A percentile compares a stretch with the other conserved stretches of the same genome.
phyloP scores from a whole-genome alignment of 192 early-diverging fungal genomes.

The Coemansia sp. region DNA sequence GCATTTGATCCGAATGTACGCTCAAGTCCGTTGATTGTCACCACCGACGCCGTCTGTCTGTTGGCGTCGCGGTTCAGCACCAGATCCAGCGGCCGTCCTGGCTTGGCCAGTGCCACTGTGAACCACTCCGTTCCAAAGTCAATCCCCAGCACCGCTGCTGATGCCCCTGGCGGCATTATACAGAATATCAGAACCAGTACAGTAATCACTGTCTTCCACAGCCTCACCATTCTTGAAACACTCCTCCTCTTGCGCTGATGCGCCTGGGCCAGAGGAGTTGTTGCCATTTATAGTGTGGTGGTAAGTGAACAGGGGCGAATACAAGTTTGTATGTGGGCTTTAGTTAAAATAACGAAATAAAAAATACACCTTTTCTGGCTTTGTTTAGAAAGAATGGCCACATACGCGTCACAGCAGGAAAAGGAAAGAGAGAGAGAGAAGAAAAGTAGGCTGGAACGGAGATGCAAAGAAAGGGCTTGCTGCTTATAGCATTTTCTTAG shows the following conservation, averaged over 20 bases:
- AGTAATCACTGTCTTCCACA: constrained; percentile 3
- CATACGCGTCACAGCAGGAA: too few relatives aligned
- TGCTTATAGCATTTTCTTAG: too few relatives aligned
- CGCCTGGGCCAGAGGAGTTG: not conserved
- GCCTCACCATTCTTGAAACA: not conserved
- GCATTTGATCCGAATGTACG: constrained; percentile 78
- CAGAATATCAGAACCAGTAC: constrained; percentile 11
- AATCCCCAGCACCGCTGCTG: constrained; percentile 86
- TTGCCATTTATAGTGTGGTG: too few relatives aligned
- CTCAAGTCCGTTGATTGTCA: constrained; percentile 79
- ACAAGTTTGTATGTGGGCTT: too few relatives aligned
- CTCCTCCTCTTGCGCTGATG: too few relatives aligned
- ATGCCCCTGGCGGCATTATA: constrained; percentile 11
- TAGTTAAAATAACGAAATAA: not conserved
- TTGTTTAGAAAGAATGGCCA: too few relatives aligned
- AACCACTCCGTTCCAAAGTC: constrained; percentile 99
- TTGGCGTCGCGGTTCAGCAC: constrained; percentile 94
- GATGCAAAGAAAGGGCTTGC: too few relatives aligned
- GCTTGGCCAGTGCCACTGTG: constrained; percentile 90
- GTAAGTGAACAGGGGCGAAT: too few relatives aligned
- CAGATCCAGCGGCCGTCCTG: constrained; percentile 87
- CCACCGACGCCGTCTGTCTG: constrained; percentile 84
- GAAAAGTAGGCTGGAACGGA: too few relatives aligned
- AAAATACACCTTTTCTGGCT: too few relatives aligned
- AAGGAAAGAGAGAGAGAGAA: too few relatives aligned